phyloP scores from a whole-genome alignment of 805 yeast species.

The Candida dajiaensis region DNA sequence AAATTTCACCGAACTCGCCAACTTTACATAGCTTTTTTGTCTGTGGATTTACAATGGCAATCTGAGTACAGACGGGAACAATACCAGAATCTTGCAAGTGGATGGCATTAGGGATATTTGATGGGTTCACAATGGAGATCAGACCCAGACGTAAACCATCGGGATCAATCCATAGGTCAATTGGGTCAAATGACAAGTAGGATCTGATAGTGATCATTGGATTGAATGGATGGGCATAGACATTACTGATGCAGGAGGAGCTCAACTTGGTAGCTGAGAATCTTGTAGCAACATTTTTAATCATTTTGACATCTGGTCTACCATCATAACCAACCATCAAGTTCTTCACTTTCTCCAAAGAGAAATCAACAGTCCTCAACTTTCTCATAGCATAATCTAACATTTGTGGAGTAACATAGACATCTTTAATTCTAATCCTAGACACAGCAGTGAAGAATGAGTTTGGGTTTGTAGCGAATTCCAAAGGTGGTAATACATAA shows the following conservation, averaged over 20 bases:
- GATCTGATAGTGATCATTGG: slow-evolving; percentile 83
- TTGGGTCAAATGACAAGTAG: slow-evolving; percentile 82
- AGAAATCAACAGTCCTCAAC: slow-evolving; percentile 48
- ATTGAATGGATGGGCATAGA: slow-evolving; percentile 73
- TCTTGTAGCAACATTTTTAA: slow-evolving; percentile 51
- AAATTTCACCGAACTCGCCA: slow-evolving; percentile 95
- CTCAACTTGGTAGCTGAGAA: slow-evolving; percentile 62
- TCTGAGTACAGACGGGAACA: slow-evolving; percentile 90
- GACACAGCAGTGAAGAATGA: slow-evolving; percentile 66
- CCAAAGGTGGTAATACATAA: slow-evolving; percentile 68
- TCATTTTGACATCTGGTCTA: slow-evolving; percentile 61
- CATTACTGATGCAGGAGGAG: slow-evolving; percentile 64
- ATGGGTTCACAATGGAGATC: slow-evolving; percentile 71
- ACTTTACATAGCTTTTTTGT: slow-evolving; percentile 69
- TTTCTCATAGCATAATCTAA: slow-evolving; percentile 63
- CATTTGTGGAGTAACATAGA: slow-evolving; percentile 80
- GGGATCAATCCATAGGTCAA: slow-evolving; percentile 82
- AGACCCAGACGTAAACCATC: slow-evolving; percentile 86
- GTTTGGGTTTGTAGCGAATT: slow-evolving; percentile 68
- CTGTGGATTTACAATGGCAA: slow-evolving; percentile 94
- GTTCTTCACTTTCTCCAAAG: slow-evolving; percentile 61
- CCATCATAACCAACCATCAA: slow-evolving; percentile 76
- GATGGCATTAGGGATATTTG: slow-evolving; percentile 60
- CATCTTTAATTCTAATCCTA: slow-evolving; percentile 76
- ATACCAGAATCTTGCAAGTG: slow-evolving; percentile 91